A percentile compares a stretch with the other conserved stretches of the same genome.
phyloP scores from a whole-genome alignment of 2,329 filamentous ascomycete genomes.

The Orbilia brochopaga region DNA sequence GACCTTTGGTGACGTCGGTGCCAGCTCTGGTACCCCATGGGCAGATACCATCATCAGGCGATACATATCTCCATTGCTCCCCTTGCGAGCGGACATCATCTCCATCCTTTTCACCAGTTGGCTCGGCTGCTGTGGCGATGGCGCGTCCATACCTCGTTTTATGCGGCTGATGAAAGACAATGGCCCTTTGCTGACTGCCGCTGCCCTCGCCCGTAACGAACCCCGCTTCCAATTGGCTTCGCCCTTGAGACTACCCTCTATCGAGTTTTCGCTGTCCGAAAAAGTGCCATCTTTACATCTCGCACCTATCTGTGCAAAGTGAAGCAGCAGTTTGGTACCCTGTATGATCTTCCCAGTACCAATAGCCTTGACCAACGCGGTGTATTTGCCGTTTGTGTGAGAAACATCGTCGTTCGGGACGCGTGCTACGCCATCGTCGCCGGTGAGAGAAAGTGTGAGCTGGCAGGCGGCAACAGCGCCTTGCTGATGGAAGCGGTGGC shows the following conservation, averaged over 20 bases:
- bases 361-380: constrained; percentile 19
- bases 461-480: constrained; percentile 33
- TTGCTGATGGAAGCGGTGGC: constrained; percentile 33
- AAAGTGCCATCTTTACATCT: constrained; percentile 46
- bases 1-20: constrained; percentile 25
- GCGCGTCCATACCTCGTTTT: constrained; percentile 20
- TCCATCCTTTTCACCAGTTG: constrained; percentile 7
- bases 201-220: constrained; percentile 15
- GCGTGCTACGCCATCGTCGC: constrained; percentile 24
- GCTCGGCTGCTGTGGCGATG: background rate
- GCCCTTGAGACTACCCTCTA: constrained; percentile 25
- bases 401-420: constrained; percentile 40
- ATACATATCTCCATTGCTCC: constrained; percentile 29
- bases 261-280: constrained; percentile 1
- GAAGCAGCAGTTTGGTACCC: constrained; percentile 25
- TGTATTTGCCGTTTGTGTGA: constrained; percentile 22
- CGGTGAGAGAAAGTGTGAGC: constrained; percentile 34
- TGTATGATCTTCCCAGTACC: constrained; percentile 33
- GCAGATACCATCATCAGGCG: constrained; percentile 35
- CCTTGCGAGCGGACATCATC: constrained; percentile 41
- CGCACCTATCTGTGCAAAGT: constrained; percentile 37
- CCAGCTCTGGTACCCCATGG: constrained; percentile 18
- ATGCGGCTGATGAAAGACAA: constrained; percentile 5
- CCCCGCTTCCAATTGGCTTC: constrained; percentile 33
- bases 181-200: constrained; percentile 8